These are phyloP conservation scores for Batkoa obscura DNA, from an alignment of 371 early-diverging fungal species.

Conservation along the genomic window DNA sequence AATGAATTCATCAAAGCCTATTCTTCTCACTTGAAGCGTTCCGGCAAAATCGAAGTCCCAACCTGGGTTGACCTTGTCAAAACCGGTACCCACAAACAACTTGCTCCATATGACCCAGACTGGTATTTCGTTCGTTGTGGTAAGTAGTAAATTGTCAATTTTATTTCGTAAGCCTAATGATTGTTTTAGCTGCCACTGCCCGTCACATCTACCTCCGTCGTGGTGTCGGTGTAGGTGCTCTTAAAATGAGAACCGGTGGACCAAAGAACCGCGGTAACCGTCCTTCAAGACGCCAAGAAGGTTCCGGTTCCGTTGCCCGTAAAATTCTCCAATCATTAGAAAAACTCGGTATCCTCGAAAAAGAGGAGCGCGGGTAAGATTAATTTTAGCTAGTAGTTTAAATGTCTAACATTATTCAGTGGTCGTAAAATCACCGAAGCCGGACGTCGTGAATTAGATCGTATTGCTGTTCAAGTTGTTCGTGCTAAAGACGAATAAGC, in stretches of 20 bases:
- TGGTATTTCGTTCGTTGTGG: conserved; percentile 97
- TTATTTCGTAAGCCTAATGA: background rate
- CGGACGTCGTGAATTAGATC: conserved; percentile 74
- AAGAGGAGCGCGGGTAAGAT: conserved; percentile 63
- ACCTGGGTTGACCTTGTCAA: conserved; percentile 97
- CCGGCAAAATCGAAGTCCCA: conserved; percentile 95
- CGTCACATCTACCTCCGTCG: conserved; percentile 94
- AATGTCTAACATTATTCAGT: conserved; percentile 15
- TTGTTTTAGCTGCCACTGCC: conserved; percentile 67
- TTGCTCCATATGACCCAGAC: conserved; percentile 93
- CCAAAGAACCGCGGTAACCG: conserved; percentile 80
- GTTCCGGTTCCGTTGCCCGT: conserved; percentile 83
- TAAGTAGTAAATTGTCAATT: conserved; percentile 15
- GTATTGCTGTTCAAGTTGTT: conserved; percentile 37
- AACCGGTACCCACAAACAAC: conserved; percentile 90
- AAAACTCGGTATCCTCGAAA: conserved; percentile 90
- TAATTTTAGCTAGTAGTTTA: background rate
- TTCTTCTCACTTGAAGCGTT: conserved; percentile 93
- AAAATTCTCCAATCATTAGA: conserved; percentile 93
- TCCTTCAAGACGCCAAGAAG: conserved; percentile 76
- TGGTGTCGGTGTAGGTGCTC: conserved; percentile 87
- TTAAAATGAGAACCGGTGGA: conserved; percentile 86
- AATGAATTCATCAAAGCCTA: conserved; percentile 93
- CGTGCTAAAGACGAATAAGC: conserved; percentile 7
- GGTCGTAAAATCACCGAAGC: conserved; percentile 65